These are phyloP conservation scores for Balakata baccata DNA, from an alignment of 345 rosid species.

Conservation along the genomic window DNA sequence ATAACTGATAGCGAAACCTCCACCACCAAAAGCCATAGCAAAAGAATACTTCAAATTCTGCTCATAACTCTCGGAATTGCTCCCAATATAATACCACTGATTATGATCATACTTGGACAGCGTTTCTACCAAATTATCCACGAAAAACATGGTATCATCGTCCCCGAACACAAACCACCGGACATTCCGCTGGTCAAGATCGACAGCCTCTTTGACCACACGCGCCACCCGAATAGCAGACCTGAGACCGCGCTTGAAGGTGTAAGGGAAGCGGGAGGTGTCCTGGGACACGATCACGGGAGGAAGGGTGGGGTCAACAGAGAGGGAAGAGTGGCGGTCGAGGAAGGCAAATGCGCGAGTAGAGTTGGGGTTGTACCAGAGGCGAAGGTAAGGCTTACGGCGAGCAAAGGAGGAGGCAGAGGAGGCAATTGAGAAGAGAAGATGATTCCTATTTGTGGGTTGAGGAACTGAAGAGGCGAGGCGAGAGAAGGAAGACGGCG, in stretches of 20 bases:
- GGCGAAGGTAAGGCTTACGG: constrained; percentile 62
- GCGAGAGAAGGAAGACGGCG: constrained; percentile 25
- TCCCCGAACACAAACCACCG: constrained; percentile 95
- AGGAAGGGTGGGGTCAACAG: constrained; percentile 47
- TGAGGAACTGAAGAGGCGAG: constrained; percentile 11
- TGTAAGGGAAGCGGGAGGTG: constrained; percentile 67
- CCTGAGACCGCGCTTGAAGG: constrained; percentile 62
- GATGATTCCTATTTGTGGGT: constrained; percentile 43
- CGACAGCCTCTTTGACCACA: constrained; percentile 76
- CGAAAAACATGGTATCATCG: constrained; percentile 84
- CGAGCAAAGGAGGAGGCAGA: constrained; percentile 55
- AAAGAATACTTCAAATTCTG: constrained; percentile 78
- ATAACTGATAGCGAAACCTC: constrained; percentile 74
- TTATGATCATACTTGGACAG: constrained; percentile 76
- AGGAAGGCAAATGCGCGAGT: constrained; percentile 78
- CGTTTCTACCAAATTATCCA: constrained; percentile 67
- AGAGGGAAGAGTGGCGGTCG: constrained; percentile 31
- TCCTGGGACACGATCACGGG: constrained; percentile 52
- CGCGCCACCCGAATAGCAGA: constrained; percentile 88
- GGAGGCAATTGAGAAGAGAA: constrained; percentile 74
- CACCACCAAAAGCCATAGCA: constrained; percentile 95
- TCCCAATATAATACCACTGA: constrained; percentile 71
- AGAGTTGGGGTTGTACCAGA: constrained; percentile 59
- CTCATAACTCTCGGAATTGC: constrained; percentile 72
- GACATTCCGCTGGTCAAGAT: constrained; percentile 47